These are phyloP conservation scores for Solanum paucissectum DNA, from an alignment of 257 asterid species.

Conservation along the genomic window DNA sequence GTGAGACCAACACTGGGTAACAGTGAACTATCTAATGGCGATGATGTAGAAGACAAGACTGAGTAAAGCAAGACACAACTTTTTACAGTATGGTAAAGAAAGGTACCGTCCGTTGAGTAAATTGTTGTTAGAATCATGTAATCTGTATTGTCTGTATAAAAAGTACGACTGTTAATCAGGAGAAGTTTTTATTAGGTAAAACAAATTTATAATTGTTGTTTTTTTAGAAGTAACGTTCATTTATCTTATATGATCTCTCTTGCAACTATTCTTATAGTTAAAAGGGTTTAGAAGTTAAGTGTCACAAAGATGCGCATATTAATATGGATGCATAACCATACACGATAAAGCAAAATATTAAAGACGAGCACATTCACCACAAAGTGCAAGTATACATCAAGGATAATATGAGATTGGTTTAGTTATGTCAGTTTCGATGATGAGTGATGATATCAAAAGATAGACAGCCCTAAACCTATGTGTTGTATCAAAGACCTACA, in stretches of 20 bases:
- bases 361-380: not conserved
- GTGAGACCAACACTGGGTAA: slow-evolving; percentile 24
- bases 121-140: not conserved
- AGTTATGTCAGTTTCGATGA: not conserved
- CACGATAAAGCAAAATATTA: not conserved
- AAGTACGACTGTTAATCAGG: not conserved
- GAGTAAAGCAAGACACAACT: slow-evolving; percentile 24
- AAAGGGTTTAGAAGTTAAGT: not conserved
- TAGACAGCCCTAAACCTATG: not conserved
- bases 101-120: not conserved
- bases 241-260: not conserved
- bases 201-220: not conserved
- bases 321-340: not conserved
- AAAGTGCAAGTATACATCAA: not conserved
- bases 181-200: not conserved
- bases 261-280: not conserved
- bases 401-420: not conserved
- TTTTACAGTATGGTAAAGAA: not conserved
- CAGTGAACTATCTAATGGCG: slow-evolving; percentile 24
- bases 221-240: not conserved
- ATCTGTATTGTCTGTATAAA: not conserved
- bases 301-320: not conserved
- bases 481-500: not conserved
- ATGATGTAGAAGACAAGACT: slow-evolving; percentile 60
- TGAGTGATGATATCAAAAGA: not conserved